A percentile compares a stretch with the other conserved stretches of the same genome.
Evolutionary conservation across 2,329 filamentous ascomycete genomes (phyloP).

Genomic region (Leptographium radiaticola): DNA sequence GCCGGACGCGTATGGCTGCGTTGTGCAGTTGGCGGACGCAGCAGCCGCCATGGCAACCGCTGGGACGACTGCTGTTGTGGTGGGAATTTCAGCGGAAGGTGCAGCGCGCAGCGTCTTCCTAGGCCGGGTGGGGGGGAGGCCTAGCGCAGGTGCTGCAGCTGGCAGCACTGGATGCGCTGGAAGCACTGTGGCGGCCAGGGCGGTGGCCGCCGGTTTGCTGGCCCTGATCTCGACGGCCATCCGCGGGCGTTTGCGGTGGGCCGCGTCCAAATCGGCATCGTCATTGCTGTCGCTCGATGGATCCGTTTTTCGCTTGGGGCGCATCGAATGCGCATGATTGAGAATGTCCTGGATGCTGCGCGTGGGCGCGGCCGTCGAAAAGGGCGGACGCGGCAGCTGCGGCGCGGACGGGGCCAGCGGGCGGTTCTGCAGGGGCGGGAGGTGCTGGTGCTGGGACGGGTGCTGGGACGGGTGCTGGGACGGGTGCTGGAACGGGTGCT

Average conservation of each 20-base stretch:
- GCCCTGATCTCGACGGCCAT: constrained; percentile 23
- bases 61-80: no score
- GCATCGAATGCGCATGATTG: constrained; percentile 9
- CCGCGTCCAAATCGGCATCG: not conserved
- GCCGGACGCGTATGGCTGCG: not conserved
- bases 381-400: constrained; percentile 1
- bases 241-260: constrained; percentile 33
- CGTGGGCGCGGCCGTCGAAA: constrained; percentile 5
- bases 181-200: not conserved
- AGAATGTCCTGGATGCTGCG: constrained; percentile 10
- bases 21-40: not conserved
- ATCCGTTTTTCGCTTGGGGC: constrained; percentile 8
- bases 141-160: not conserved
- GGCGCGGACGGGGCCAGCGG: not conserved
- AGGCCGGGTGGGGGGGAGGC: not conserved
- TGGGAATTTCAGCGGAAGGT: not conserved
- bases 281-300: not conserved
- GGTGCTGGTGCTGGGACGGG: not conserved
- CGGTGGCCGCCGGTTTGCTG: not conserved
- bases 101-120: not conserved
- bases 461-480: not conserved
- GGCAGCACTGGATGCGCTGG: not conserved
- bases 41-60: not conserved
- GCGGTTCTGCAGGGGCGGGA: not conserved
- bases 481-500: not conserved